A percentile compares a stretch with the other conserved stretches of the same genome.
These are phyloP conservation scores for Chaetomium strumarium DNA, from an alignment of 2,329 filamentous ascomycete genomes.

Conservation along the genomic window DNA sequence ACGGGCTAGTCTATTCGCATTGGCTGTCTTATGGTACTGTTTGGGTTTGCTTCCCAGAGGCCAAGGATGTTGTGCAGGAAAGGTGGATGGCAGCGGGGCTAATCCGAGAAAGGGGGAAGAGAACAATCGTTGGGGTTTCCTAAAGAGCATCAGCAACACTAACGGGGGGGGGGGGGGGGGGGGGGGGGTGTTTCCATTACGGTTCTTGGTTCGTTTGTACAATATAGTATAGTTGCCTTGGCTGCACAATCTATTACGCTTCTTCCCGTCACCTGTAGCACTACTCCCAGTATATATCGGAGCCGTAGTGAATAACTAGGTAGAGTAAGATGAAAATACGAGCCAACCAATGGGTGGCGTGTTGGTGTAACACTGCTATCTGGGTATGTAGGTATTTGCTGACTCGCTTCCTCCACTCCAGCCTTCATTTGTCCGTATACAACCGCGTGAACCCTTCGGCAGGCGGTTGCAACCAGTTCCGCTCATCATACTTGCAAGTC, in stretches of 20 bases:
- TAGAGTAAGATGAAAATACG: too few relatives aligned
- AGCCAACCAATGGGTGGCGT: too few relatives aligned
- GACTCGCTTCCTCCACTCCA: background rate
- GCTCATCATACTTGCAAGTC: constrained; percentile 66
- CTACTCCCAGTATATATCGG: too few relatives aligned
- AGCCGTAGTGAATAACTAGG: too few relatives aligned
- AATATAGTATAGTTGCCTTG: background rate
- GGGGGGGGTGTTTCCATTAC: background rate
- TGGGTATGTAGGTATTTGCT: background rate
- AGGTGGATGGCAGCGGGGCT: background rate
- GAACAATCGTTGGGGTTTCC: background rate
- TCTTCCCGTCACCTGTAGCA: background rate
- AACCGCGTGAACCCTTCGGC: constrained; percentile 66
- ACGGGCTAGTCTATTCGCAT: too few relatives aligned
- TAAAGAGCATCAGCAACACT: background rate
- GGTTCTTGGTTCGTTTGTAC: background rate
- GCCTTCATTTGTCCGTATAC: constrained; percentile 29
- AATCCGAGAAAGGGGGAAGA: background rate
- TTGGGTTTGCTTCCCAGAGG: background rate
- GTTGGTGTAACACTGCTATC: background rate
- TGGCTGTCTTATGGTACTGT: too few relatives aligned
- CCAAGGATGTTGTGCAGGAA: background rate
- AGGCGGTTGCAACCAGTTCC: constrained; percentile 91
- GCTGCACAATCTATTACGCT: background rate
- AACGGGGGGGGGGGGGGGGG: too few relatives aligned